A percentile compares a stretch with the other conserved stretches of the same genome.
These are phyloP conservation scores for Aspergillus floridensis DNA, from an alignment of 2,329 filamentous ascomycete species.

Conservation along the genomic window DNA sequence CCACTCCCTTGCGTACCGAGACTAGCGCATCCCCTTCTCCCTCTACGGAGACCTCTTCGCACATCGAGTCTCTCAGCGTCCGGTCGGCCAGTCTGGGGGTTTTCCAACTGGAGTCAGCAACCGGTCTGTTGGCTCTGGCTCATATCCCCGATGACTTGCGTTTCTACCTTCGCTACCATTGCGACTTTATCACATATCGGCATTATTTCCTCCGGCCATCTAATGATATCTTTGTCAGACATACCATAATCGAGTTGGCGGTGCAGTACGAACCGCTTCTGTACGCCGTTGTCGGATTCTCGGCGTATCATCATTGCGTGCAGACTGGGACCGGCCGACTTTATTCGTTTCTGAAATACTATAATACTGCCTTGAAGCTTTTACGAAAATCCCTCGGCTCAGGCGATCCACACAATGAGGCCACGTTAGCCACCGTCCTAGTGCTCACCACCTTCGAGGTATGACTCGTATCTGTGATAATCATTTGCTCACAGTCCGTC, in stretches of 20 bases:
- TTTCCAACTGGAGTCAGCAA: slow-evolving; percentile 22
- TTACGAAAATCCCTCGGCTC: slow-evolving; percentile 70
- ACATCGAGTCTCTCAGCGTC: slow-evolving; percentile 36
- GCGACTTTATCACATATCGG: slow-evolving; percentile 71
- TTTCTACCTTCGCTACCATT: slow-evolving; percentile 75
- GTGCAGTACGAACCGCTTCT: slow-evolving; percentile 76
- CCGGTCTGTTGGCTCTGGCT: slow-evolving; percentile 23
- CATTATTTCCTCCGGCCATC: slow-evolving; percentile 80
- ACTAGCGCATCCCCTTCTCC: slow-evolving; percentile 54
- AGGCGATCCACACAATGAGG: slow-evolving; percentile 67
- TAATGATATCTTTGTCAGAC: slow-evolving; percentile 69
- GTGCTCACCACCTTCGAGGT: slow-evolving; percentile 94
- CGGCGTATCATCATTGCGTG: slow-evolving; percentile 80
- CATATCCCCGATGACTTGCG: slow-evolving; percentile 63
- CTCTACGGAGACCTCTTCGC: slow-evolving; percentile 48
- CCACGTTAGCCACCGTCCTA: slow-evolving; percentile 80
- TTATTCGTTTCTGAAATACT: slow-evolving; percentile 80
- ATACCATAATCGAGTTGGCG: slow-evolving; percentile 68
- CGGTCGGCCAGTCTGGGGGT: slow-evolving; percentile 32
- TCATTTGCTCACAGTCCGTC: neutral
- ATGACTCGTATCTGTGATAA: slow-evolving; percentile 27
- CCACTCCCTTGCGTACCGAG: slow-evolving; percentile 32
- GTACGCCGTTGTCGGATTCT: slow-evolving; percentile 82
- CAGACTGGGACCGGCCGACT: slow-evolving; percentile 69
- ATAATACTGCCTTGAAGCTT: slow-evolving; percentile 80